Conservation (phyloP, 768 basidiomycete genomes). For the Tulasnella sp. region DNA sequence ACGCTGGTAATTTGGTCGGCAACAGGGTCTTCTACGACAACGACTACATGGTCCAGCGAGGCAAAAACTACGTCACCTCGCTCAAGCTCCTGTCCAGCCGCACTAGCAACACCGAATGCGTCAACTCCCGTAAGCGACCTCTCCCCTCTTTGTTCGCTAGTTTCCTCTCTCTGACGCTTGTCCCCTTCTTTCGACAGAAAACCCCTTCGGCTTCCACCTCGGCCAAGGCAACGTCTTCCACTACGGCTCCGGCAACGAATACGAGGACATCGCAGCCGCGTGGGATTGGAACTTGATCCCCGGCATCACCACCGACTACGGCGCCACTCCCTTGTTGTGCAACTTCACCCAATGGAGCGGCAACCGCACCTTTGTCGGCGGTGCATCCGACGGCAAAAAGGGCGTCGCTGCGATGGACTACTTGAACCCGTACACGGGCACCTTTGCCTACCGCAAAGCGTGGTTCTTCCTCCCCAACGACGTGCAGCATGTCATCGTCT, state of each 20-base stretch:
- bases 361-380: slow-evolving; percentile 59
- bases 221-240: slow-evolving; percentile 62
- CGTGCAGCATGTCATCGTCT: slow-evolving; percentile 59
- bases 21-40: slow-evolving; percentile 63
- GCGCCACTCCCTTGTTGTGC: slow-evolving; percentile 53
- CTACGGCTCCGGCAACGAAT: slow-evolving; percentile 62
- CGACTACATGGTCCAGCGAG: slow-evolving; percentile 74
- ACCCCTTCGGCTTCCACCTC: slow-evolving; percentile 68
- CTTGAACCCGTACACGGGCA: slow-evolving; percentile 56
- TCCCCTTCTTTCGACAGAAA: slow-evolving; percentile 36
- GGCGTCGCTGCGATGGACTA: slow-evolving; percentile 64
- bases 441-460: slow-evolving; percentile 60
- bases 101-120: slow-evolving; percentile 59
- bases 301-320: slow-evolving; percentile 64
- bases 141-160: too few relatives aligned
- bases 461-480: slow-evolving; percentile 70
- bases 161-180: too few relatives aligned
- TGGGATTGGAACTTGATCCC: slow-evolving; percentile 80
- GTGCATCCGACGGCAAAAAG: slow-evolving; percentile 52
- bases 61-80: slow-evolving; percentile 54
- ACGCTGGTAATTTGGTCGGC: slow-evolving; percentile 52
- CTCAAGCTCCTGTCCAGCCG: slow-evolving; percentile 60
- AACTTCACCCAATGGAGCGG: slow-evolving; percentile 44
- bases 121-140: slow-evolving; percentile 37
- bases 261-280: slow-evolving; percentile 64